Evolutionary conservation across 768 basidiomycete genomes (phyloP).

Genomic region (Amanita jacksonii): DNA sequence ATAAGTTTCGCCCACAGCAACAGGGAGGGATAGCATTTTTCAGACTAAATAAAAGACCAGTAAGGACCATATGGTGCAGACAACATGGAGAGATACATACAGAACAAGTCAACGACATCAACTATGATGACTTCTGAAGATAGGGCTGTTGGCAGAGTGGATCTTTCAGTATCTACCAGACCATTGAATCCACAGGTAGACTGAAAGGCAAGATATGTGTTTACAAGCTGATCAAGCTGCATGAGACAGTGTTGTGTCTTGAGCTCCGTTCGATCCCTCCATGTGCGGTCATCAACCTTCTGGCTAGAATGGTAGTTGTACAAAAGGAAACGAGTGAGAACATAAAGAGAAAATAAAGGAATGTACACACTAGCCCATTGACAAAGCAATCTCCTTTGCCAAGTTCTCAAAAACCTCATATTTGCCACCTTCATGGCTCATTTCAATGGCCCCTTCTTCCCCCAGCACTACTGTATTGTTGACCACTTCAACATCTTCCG

Average conservation of each 20-base stretch:
- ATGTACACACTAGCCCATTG: neutral
- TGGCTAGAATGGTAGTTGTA: neutral
- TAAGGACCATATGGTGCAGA: constrained; percentile 2
- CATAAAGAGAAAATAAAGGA: no score
- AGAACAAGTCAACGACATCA: constrained; percentile 2
- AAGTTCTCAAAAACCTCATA: constrained; percentile 10
- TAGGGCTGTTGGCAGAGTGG: neutral
- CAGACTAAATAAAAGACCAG: neutral
- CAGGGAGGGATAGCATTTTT: neutral
- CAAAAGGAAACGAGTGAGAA: no score
- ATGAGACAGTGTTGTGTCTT: constrained; percentile 9
- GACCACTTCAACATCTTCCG: constrained; percentile 9
- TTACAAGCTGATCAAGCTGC: constrained; percentile 8
- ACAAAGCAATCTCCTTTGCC: constrained; percentile 1
- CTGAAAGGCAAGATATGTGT: constrained; percentile 9
- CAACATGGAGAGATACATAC: neutral
- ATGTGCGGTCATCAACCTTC: constrained; percentile 5
- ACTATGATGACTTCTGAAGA: neutral
- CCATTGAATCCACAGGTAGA: neutral
- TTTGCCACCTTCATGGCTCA: constrained; percentile 11
- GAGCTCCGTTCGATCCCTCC: constrained; percentile 6
- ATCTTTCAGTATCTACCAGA: neutral
- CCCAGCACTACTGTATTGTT: constrained; percentile 7
- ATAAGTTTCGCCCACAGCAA: constrained; percentile 3
- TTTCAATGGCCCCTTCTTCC: constrained; percentile 10